Evolutionary conservation across 176 grass and related monocot species (phyloP).

Genomic region (Oryza rufipogon): DNA sequence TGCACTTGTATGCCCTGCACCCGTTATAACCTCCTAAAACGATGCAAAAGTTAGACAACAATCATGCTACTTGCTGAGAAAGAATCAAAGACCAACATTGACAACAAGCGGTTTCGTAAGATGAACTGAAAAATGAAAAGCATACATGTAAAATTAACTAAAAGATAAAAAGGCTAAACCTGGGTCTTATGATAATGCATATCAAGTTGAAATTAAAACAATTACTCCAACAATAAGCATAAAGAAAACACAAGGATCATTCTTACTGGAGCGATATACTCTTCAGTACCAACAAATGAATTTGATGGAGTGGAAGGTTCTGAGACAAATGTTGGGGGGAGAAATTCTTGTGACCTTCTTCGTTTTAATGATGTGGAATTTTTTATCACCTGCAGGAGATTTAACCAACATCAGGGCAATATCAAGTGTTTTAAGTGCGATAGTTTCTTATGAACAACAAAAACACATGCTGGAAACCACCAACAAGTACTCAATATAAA

Average conservation of each 20-base stretch:
- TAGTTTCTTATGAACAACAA: conserved; percentile 14
- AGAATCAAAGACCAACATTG: neutral
- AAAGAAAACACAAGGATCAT: conserved; percentile 21
- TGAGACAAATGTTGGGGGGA: conserved; percentile 72
- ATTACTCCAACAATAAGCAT: conserved; percentile 24
- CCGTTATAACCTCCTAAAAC: conserved; percentile 87
- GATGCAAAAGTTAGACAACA: conserved; percentile 19
- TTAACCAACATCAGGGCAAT: conserved; percentile 9
- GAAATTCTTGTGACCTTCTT: conserved; percentile 72
- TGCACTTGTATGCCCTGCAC: conserved; percentile 84
- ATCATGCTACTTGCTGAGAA: conserved; percentile 12
- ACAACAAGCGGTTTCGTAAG: neutral
- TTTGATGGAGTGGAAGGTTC: conserved; percentile 90
- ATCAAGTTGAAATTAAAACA: conserved; percentile 29
- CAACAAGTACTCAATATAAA: conserved; percentile 7
- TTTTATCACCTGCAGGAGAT: conserved; percentile 82
- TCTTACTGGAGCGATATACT: conserved; percentile 97
- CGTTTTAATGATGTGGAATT: conserved; percentile 59
- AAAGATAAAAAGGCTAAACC: neutral
- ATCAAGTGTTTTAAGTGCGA: conserved; percentile 8
- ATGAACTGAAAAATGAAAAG: neutral
- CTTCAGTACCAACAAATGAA: conserved; percentile 99
- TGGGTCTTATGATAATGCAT: neutral
- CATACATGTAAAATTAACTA: neutral
- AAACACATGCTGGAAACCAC: neutral